Base-by-base conservation (phyloP, 129 eudicot genomes). In the Flaveria sonorensis region DNA sequence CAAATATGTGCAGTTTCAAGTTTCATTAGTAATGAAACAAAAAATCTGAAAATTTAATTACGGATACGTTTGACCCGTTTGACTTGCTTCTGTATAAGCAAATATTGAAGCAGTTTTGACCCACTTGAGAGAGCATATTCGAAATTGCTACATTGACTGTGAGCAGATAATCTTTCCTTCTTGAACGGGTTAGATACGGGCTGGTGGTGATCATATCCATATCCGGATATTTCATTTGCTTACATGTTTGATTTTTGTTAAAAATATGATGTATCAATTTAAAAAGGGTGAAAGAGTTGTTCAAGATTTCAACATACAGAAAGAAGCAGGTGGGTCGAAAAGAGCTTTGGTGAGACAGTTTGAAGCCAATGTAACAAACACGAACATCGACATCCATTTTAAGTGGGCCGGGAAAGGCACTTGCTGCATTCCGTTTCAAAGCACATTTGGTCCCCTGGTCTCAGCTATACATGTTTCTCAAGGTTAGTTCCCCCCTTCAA, bases 321-420 rank as follows among this genome's bases (percentile, higher is more conserved):
- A 72, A 3, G 96, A 85, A 81, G 89, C 96, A 52, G 82, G 78
- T 0, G 89, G 89, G 45, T 81, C 89, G 3, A 85, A 85, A 72
- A 83, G 64, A 18, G 89, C 96, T 6, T 46, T 87, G 82, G 75
- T 89, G 51, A 89, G 59, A 79, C 40, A n/a, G 19, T 85, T 78
- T 59, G 83, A 82, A 65, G 86, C 85, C 23, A 89, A 89, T 14
- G 87, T 89, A 72, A 89, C 89, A 14, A 85, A 89, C 81, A 75
- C 86, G 9, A 72, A 85, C 57, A 73, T 89, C 59, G 89, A 89
- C 83, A 77, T 89, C 68, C 96, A 89, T 85, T 70, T 89, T 75
- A 62, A 70, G 72, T 89, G 93, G 93, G 93, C 93, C 5, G 93
- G 93, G 26, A 89, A 77, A 75, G 94, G 94, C 36, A 89, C 96